Conservation (phyloP, 176 grass and related monocot genomes). For the Cymbopogon citratus region DNA sequence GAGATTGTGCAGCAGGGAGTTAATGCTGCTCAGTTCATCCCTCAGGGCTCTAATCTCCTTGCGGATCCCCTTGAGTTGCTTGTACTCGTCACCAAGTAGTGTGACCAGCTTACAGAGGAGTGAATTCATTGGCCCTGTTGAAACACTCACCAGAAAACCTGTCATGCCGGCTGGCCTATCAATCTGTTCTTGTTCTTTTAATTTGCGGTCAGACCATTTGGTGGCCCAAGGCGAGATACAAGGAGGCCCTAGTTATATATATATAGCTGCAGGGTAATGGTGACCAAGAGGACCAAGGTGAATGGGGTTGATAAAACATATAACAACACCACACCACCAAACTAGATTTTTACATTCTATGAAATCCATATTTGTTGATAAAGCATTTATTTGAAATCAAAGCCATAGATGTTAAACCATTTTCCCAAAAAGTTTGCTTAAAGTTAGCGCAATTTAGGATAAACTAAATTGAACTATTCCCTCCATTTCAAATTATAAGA, state of each 20-base stretch:
- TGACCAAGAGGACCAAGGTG: background rate
- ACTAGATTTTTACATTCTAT: background rate
- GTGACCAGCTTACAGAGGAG: background rate
- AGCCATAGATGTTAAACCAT: too few relatives aligned
- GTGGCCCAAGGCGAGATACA: background rate
- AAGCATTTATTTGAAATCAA: too few relatives aligned
- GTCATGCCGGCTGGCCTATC: background rate
- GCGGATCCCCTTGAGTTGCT: background rate
- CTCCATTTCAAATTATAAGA: too few relatives aligned
- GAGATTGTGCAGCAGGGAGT: background rate
- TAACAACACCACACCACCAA: background rate
- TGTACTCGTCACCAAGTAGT: background rate
- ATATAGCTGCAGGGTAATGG: background rate
- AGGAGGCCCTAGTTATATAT: background rate
- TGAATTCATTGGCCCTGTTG: background rate
- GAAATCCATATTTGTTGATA: too few relatives aligned
- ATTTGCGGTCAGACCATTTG: background rate
- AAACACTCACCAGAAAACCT: background rate
- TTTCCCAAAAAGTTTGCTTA: too few relatives aligned
- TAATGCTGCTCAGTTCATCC: conserved; percentile 5
- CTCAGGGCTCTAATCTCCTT: background rate
- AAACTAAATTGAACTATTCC: too few relatives aligned
- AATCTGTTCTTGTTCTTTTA: background rate
- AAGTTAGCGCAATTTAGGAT: too few relatives aligned
- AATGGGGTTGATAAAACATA: background rate